Conservation (phyloP, 352 stramenopile genomes). For the Globisporangium okanoganense region DNA sequence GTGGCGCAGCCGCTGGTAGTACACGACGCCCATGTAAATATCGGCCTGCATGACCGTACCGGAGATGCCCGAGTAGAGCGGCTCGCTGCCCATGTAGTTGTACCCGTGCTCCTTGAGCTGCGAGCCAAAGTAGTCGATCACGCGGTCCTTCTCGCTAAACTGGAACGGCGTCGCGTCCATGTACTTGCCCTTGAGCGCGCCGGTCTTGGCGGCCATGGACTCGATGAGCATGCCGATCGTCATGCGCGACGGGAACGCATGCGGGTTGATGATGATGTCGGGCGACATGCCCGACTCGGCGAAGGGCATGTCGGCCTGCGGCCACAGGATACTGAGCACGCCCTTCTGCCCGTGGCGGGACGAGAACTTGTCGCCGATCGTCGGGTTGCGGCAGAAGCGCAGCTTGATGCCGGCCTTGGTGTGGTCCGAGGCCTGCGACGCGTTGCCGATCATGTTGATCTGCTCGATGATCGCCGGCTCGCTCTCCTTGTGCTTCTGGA, state of each 20-base stretch:
- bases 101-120: conserved; percentile 96
- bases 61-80: conserved; percentile 98
- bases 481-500: conserved; percentile 97
- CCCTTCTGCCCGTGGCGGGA: conserved; percentile 99
- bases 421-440: conserved; percentile 68
- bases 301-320: conserved; percentile 99
- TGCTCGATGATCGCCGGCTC: conserved; percentile 98
- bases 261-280: conserved; percentile 99
- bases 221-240: conserved; percentile 96
- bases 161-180: conserved; percentile 99
- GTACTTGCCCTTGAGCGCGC: conserved; percentile 96
- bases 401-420: conserved; percentile 95
- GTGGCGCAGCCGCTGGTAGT: conserved; percentile 99
- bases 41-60: conserved; percentile 99
- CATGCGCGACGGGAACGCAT: conserved; percentile 98
- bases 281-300: conserved; percentile 97
- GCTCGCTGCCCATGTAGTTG: conserved; percentile 99
- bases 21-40: conserved; percentile 99
- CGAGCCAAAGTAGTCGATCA: conserved; percentile 99
- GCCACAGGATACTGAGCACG: conserved; percentile 99
- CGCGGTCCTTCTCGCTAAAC: conserved; percentile 98
- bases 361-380: conserved; percentile 99
- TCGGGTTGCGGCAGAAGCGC: conserved; percentile 97
- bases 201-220: conserved; percentile 99
- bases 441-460: conserved; percentile 80